Base-by-base conservation (phyloP, 371 early-diverging fungal species). In the Mucor saturninus region DNA sequence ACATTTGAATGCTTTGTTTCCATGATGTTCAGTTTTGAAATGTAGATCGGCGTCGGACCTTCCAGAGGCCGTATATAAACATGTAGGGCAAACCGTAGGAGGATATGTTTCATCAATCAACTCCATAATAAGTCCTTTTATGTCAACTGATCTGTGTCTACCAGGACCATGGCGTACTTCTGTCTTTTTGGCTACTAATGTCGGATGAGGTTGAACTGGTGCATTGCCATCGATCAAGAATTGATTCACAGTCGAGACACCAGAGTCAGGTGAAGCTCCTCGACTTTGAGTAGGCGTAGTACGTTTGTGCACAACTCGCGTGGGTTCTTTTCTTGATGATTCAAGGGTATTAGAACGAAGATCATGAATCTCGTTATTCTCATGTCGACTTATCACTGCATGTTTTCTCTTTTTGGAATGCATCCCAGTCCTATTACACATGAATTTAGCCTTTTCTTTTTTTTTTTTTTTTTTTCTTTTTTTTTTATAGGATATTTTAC, bases 31-130 rank as follows among this genome's bases (percentile, higher is more conserved):
- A 14, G 32, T 15, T 31, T 70, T 71, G 10, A 65, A 55, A 37
- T 74, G 74, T 5, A 54, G 40, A 26, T 74, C 71, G 2, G 65
- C 64, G 9, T 68, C 71, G 31, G 62, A 35, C 14, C 68, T 62
- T 39, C 50, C 57, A 1, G 37, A n/a, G 6, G 56, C 54, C 0
- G 38, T 37, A 9, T 62, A 40, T 53, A 42, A 54, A 31, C 74
- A 74, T 28, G 32, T 39, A 2, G 74, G 71, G 52, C 74, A 74
- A n/a, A 67, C 6, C 14, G 61, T 43, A 28, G 74, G 71, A 14
- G 74, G 74, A 43, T 74, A 74, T 8, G 29, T 51, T 26, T 61
- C 54, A 13, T 74, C 74, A 40, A 74, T 74, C 8, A 74, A 51
- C 28, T 54, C 65, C 11, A 51, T n/a, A 15, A 66, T 15, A 9